These are phyloP conservation scores for Ophiocordyceps robertsii DNA, from an alignment of 2,329 filamentous ascomycete genomes.

Conservation along the genomic window DNA sequence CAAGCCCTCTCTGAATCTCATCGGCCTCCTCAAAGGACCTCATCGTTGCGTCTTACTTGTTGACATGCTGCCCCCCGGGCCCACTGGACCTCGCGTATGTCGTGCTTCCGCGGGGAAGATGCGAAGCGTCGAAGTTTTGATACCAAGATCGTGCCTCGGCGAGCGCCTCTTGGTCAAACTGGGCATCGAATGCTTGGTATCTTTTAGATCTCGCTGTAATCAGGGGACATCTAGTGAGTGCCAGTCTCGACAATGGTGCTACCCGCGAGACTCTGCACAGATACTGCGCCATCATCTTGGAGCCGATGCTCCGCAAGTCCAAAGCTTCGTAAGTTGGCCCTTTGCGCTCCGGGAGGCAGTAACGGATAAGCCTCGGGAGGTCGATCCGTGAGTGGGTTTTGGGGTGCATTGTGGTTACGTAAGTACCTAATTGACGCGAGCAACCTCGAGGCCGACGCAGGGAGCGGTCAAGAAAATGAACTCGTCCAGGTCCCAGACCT, in stretches of 20 bases:
- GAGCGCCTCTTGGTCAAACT: conserved; percentile 35
- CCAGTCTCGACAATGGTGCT: not conserved
- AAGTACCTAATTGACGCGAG: no score
- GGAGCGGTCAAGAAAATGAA: no score
- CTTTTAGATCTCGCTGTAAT: conserved; percentile 15
- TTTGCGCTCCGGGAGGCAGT: no score
- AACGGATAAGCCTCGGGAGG: no score
- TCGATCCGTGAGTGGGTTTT: no score
- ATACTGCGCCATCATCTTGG: not conserved
- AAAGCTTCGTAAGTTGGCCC: no score
- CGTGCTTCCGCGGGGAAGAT: conserved; percentile 37
- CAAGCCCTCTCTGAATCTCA: not conserved
- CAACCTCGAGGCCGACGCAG: no score
- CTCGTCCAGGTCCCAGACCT: no score
- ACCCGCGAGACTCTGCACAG: not conserved
- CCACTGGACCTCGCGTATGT: conserved; percentile 45
- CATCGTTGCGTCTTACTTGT: conserved; percentile 32
- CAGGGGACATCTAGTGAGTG: not conserved
- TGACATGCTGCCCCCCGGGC: conserved; percentile 48
- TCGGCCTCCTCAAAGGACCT: not conserved
- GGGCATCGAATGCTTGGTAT: conserved; percentile 34
- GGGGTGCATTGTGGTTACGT: no score
- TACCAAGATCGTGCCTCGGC: conserved; percentile 39
- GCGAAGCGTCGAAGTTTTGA: conserved; percentile 25
- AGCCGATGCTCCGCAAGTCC: no score